Conservation (phyloP, 73 alveolate species). For the Paramecium octaurelia region DNA sequence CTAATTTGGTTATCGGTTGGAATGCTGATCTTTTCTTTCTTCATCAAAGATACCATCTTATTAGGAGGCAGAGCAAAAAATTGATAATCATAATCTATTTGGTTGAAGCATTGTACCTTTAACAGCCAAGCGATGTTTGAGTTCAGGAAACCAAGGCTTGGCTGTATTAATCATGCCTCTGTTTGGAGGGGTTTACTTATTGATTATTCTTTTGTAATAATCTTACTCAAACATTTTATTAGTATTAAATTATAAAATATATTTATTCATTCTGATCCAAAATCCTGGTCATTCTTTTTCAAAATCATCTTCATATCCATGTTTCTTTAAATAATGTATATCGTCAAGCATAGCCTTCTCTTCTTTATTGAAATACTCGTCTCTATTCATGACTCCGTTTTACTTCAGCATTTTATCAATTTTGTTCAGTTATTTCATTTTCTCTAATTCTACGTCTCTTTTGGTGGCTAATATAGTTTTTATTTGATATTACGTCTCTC, state of each 20-base stretch:
- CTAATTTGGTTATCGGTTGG: constrained; percentile 15
- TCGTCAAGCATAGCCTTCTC: constrained; percentile 52
- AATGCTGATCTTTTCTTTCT: constrained; percentile 12
- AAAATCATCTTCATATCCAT: constrained; percentile 47
- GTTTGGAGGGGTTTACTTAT: not conserved
- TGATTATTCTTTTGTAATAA: not conserved
- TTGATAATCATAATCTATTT: not conserved
- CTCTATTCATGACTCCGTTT: constrained; percentile 41
- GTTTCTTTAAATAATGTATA: constrained; percentile 27
- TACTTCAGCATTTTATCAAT: constrained; percentile 34
- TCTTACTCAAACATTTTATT: not conserved
- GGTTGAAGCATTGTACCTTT: not conserved
- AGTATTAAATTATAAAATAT: not conserved
- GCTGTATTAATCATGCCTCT: not conserved
- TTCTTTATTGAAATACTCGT: constrained; percentile 33
- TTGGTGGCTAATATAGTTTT: constrained; percentile 34
- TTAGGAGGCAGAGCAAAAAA: constrained; percentile 46
- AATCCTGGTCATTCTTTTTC: not conserved
- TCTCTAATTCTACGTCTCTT: constrained; percentile 60
- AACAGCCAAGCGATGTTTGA: constrained; percentile 8
- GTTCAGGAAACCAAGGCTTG: constrained; percentile 34
- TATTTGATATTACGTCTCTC: constrained; percentile 59
- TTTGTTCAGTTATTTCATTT: constrained; percentile 32
- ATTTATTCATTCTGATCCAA: not conserved
- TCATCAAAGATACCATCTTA: not conserved